Percentiles rank a stretch among this genome's conserved stretches.
phyloP scores from a whole-genome alignment of 345 rosid species.

The Limnanthes douglasii region DNA sequence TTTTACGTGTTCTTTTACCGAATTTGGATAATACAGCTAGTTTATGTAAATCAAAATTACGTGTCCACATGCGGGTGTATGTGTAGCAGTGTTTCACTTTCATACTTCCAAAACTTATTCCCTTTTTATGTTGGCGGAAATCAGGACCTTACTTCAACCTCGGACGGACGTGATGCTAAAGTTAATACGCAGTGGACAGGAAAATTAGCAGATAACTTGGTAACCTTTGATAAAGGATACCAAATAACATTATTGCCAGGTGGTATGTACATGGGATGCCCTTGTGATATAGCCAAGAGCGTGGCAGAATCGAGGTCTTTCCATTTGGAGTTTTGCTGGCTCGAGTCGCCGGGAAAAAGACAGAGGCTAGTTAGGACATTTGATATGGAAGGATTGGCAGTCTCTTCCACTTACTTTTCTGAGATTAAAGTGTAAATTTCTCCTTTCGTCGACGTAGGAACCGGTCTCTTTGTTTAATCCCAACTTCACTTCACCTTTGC shows the following conservation, averaged over 20 bases:
- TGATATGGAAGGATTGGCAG: conserved; percentile 72
- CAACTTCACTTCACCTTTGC: too few species aligned
- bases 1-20: too few species aligned
- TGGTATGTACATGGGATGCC: conserved; percentile 88
- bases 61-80: too few species aligned
- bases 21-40: too few species aligned
- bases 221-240: conserved; percentile 58
- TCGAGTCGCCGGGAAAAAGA: conserved; percentile 48
- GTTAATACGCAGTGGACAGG: conserved; percentile 63
- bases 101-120: neutral
- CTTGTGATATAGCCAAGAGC: conserved; percentile 44
- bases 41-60: too few species aligned
- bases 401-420: conserved; percentile 62
- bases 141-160: conserved; percentile 43
- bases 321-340: conserved; percentile 86
- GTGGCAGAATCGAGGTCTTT: conserved; percentile 61
- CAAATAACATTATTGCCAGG: conserved; percentile 61
- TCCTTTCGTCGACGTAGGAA: too few species aligned
- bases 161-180: conserved; percentile 16
- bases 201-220: conserved; percentile 29
- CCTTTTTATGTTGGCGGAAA: conserved; percentile 3
- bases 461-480: too few species aligned
- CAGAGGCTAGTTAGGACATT: conserved; percentile 72
- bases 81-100: too few species aligned
- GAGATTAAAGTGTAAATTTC: conserved; percentile 43